These are phyloP conservation scores for Mortierella sp. DNA, from an alignment of 371 early-diverging fungal species.

Conservation along the genomic window DNA sequence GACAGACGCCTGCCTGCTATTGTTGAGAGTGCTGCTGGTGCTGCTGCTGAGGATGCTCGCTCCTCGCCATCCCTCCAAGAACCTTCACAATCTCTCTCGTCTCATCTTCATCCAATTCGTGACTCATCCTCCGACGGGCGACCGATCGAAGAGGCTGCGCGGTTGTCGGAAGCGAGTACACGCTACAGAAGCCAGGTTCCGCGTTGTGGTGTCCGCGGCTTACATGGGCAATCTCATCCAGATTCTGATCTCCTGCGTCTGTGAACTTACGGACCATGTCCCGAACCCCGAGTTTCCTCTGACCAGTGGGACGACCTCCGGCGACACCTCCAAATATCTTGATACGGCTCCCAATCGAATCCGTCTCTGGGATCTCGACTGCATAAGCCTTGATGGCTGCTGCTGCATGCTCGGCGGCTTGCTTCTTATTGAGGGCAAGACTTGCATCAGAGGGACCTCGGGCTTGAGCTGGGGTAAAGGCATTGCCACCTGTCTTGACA, in stretches of 20 bases:
- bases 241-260: slow-evolving; percentile 27
- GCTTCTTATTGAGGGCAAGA: slow-evolving; percentile 43
- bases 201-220: slow-evolving; percentile 18
- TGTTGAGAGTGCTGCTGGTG: not conserved
- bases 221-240: slow-evolving; percentile 44
- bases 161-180: slow-evolving; percentile 34
- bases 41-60: not conserved
- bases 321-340: slow-evolving; percentile 43
- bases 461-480: slow-evolving; percentile 6
- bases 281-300: slow-evolving; percentile 22
- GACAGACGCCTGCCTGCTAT: slow-evolving; percentile 24
- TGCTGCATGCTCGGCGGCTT: slow-evolving; percentile 27
- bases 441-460: slow-evolving; percentile 35
- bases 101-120: slow-evolving; percentile 41
- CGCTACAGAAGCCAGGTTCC: slow-evolving; percentile 36
- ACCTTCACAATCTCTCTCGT: slow-evolving; percentile 7
- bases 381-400: slow-evolving; percentile 30
- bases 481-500: slow-evolving; percentile 6
- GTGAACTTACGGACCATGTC: slow-evolving; percentile 42
- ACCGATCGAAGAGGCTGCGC: slow-evolving; percentile 20
- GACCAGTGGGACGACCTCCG: not conserved
- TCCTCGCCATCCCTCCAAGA: slow-evolving; percentile 19
- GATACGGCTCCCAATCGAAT: slow-evolving; percentile 44
- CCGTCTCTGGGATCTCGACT: slow-evolving; percentile 41
- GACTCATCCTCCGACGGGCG: slow-evolving; percentile 43